phyloP scores from a whole-genome alignment of 192 early-diverging fungal species.

The Backusella morwellensis region DNA sequence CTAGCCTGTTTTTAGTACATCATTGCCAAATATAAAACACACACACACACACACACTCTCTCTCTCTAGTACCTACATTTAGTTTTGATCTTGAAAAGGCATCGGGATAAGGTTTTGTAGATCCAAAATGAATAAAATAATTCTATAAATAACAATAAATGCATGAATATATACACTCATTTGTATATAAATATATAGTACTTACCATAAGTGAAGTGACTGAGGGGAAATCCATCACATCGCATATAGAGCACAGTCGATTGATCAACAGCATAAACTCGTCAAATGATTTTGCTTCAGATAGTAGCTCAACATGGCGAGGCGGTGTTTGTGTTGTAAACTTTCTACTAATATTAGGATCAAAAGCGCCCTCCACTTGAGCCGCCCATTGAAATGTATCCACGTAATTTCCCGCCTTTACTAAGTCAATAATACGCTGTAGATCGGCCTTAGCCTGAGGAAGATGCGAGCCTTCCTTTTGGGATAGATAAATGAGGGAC shows the following conservation, averaged over 20 bases:
- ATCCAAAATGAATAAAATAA: slow-evolving; percentile 46
- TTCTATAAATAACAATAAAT: slow-evolving; percentile 35
- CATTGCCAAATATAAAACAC: not conserved
- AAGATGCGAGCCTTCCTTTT: slow-evolving; percentile 42
- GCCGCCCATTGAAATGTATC: slow-evolving; percentile 29
- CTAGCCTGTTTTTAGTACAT: slow-evolving; percentile 19
- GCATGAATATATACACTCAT: not conserved
- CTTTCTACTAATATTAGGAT: slow-evolving; percentile 61
- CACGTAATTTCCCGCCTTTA: slow-evolving; percentile 17
- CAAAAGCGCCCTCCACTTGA: slow-evolving; percentile 53
- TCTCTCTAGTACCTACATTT: slow-evolving; percentile 22
- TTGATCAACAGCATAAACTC: slow-evolving; percentile 37
- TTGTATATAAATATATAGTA: no score
- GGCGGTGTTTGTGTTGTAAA: slow-evolving; percentile 62
- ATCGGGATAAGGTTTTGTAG: slow-evolving; percentile 43
- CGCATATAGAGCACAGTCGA: slow-evolving; percentile 36
- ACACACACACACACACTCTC: no score
- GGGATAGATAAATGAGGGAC: slow-evolving; percentile 41
- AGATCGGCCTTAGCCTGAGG: slow-evolving; percentile 33
- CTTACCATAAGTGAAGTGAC: slow-evolving; percentile 46
- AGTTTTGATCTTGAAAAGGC: slow-evolving; percentile 53
- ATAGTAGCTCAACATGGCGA: slow-evolving; percentile 49
- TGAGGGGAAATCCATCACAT: slow-evolving; percentile 41
- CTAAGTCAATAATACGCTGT: not conserved
- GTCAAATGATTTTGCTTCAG: slow-evolving; percentile 39